Evolutionary conservation across 2,329 filamentous ascomycete genomes (phyloP), one percentile per base, ranked within the genome.

Genomic region (Colletotrichum higginsianum): DNA sequence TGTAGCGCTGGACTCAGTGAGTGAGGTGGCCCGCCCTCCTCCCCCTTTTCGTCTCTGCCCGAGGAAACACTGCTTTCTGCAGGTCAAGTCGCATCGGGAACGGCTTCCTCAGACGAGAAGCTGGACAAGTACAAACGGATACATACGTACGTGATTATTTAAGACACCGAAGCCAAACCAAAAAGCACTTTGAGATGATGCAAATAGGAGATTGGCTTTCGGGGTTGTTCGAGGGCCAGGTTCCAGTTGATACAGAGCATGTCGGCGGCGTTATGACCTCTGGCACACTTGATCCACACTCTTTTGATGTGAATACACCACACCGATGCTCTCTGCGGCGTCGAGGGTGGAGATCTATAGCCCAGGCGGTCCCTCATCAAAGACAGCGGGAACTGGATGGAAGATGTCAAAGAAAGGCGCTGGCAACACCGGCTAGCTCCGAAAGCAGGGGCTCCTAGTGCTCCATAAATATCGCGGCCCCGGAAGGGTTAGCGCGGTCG

Each of bases 361-460:
- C 9, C 35, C 35, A 35, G 35, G 35, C 35, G 9, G 35, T 35
- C 35, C 35, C 35, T 35, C 35, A 35, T 55, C 53, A 47, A 66
- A 42, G 56, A 38, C 35, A 18, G 18, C 15, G 35, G 35, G 9
- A 30, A 16, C 44, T 52, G 57, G 26, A 23, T 62, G 57, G 46
- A 42, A 18, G 67, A 67, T 61, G 63, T 15, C 56, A 38, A 38
- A 38, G 35, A 38, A 38, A 38, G 35, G 35, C 63, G 57, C 63
- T 67, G 67, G 63, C 67, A 67, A 61, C 57, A 61, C 49, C 57
- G 60, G 46, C 57, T 55, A 60, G 66, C 64, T 72, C 69, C 65
- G 60, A 69, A 69, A 60, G 49, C 66, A 63, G 69, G 66, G 53
- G n/a, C 30, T 12, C 61, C 40, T 38, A 2, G 35, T 38, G 35